Evolutionary conservation across 1,139 yeast genomes (phyloP).

Genomic region (Taiozyma sp.): DNA sequence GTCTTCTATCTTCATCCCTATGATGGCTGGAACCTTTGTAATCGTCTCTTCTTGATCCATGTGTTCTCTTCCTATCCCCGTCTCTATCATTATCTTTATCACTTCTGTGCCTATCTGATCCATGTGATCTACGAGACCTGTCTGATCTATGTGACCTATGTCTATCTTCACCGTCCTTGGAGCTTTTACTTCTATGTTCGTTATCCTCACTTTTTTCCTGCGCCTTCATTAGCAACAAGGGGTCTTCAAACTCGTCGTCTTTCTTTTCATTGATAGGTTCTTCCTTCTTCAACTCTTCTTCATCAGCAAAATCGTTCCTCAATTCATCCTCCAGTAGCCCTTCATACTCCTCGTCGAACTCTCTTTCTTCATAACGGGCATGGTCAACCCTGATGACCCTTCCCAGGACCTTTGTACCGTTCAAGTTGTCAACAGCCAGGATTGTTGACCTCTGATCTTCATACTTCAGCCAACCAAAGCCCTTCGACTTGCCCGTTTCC

Average conservation of each 20-base stretch:
- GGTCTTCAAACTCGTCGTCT: conserved; percentile 20
- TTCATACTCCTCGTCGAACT: conserved; percentile 40
- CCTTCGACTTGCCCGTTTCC: conserved; percentile 64
- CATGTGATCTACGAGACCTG: not conserved
- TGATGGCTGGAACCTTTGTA: not conserved
- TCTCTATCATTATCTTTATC: not conserved
- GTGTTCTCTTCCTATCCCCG: not conserved
- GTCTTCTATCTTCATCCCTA: not conserved
- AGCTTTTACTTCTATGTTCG: not conserved
- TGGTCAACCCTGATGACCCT: conserved; percentile 70
- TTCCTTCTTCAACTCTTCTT: conserved; percentile 2
- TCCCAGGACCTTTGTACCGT: conserved; percentile 64
- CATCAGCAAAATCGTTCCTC: conserved; percentile 18
- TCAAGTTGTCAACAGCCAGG: conserved; percentile 84
- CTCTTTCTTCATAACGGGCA: conserved; percentile 55
- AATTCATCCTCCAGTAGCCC: conserved; percentile 18
- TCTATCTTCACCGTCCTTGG: not conserved
- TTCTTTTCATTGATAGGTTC: not conserved
- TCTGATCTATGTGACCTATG: not conserved
- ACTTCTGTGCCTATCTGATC: not conserved
- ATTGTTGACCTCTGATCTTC: conserved; percentile 79
- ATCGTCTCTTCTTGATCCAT: not conserved
- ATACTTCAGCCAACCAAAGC: conserved; percentile 81
- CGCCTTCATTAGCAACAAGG: conserved; percentile 14
- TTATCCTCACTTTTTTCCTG: not conserved